Evolutionary conservation across 495 filamentous ascomycete genomes (phyloP).

Genomic region (Tuber microsphaerosporum): DNA sequence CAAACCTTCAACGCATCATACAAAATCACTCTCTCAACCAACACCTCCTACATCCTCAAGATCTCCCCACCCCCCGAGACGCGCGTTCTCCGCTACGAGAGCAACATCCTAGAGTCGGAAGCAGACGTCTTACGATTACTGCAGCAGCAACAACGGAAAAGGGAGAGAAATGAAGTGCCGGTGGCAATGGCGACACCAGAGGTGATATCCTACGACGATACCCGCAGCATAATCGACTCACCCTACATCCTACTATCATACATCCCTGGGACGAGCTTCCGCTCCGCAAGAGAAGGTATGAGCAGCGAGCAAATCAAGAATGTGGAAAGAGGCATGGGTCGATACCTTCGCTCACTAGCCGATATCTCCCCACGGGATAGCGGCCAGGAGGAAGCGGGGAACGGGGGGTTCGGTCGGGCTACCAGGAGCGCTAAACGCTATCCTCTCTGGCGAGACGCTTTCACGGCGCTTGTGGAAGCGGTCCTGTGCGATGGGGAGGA

Average conservation of each 20-base stretch:
- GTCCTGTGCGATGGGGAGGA: conserved; percentile 65
- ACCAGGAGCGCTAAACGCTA: conserved; percentile 32
- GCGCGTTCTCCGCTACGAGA: conserved; percentile 33
- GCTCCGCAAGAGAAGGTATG: not conserved
- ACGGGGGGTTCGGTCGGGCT: conserved; percentile 13
- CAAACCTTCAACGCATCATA: conserved; percentile 28
- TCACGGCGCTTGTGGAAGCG: conserved; percentile 55
- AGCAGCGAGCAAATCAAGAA: not conserved
- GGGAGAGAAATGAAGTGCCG: conserved; percentile 12
- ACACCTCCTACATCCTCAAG: conserved; percentile 31
- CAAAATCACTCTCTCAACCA: conserved; percentile 25
- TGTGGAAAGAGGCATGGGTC: conserved; percentile 7
- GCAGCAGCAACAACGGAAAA: conserved; percentile 7
- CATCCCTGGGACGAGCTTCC: conserved; percentile 31
- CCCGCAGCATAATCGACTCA: conserved; percentile 25
- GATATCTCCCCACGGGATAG: not conserved
- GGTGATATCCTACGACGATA: conserved; percentile 27
- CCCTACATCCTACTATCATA: conserved; percentile 35
- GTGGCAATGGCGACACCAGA: conserved; percentile 17
- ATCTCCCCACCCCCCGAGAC: conserved; percentile 34
- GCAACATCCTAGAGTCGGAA: conserved; percentile 26
- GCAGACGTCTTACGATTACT: conserved; percentile 21
- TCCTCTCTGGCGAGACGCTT: conserved; percentile 56
- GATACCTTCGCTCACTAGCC: conserved; percentile 19
- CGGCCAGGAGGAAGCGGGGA: no score